A percentile compares a stretch with the other conserved stretches of the same genome.
Evolutionary conservation across 257 asterid species (phyloP).

Genomic region (Solanum rostratum): DNA sequence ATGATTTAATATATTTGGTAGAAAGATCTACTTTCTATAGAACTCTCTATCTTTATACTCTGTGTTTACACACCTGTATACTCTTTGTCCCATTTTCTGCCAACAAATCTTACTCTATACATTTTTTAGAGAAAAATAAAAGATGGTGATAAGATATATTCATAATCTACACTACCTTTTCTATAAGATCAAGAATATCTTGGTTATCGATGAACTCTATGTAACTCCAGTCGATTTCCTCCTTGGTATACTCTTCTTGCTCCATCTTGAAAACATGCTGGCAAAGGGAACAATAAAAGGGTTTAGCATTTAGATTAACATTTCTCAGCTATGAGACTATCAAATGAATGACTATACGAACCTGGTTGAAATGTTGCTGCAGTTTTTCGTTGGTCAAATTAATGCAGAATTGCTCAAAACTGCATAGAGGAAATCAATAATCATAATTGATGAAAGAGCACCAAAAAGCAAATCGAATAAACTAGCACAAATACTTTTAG

Average conservation of each 20-base stretch:
- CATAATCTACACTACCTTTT: constrained; percentile 39
- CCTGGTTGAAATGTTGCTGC: constrained; percentile 98
- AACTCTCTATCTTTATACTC: not conserved
- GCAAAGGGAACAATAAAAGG: constrained; percentile 7
- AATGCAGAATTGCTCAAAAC: constrained; percentile 95
- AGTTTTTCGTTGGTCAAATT: constrained; percentile 93
- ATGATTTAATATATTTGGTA: not conserved
- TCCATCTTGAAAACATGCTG: constrained; percentile 98
- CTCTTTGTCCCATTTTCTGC: not conserved
- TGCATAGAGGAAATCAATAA: constrained; percentile 26
- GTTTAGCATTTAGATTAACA: not conserved
- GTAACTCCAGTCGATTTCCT: constrained; percentile 93
- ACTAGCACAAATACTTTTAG: not conserved
- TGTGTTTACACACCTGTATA: not conserved
- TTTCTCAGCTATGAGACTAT: not conserved
- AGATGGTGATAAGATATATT: not conserved
- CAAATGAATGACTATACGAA: constrained; percentile 7
- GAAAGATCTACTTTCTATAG: not conserved
- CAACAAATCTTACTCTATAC: not conserved
- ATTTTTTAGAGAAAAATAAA: not conserved
- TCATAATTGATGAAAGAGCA: not conserved
- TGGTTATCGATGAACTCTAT: constrained; percentile 81
- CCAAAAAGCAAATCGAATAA: not conserved
- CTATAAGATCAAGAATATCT: constrained; percentile 90
- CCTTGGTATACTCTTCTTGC: constrained; percentile 88